Conservation (phyloP, 306 rosid genomes). For the Delonix regia region DNA sequence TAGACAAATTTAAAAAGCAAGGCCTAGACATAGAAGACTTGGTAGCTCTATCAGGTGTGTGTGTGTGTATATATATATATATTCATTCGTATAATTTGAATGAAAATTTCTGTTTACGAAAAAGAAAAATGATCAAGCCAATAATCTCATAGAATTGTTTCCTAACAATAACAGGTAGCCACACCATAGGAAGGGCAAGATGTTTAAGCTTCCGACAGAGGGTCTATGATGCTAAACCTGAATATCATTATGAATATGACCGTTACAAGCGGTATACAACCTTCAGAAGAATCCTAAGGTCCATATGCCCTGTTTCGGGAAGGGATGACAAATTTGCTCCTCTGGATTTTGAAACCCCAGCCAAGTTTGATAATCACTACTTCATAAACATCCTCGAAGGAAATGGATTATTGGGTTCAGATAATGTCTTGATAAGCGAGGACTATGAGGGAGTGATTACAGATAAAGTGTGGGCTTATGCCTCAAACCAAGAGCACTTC, state of each 20-base stretch:
- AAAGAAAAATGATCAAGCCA: not conserved
- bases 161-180: conserved; percentile 62
- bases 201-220: conserved; percentile 79
- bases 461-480: conserved; percentile 65
- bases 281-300: conserved; percentile 58
- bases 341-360: conserved; percentile 68
- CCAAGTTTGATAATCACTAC: conserved; percentile 79
- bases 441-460: conserved; percentile 59
- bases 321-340: conserved; percentile 64
- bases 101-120: not conserved
- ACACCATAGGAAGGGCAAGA: conserved; percentile 87
- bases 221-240: conserved; percentile 50
- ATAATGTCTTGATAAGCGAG: conserved; percentile 64
- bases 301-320: conserved; percentile 77
- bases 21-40: conserved; percentile 75
- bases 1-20: conserved; percentile 62
- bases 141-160: not conserved
- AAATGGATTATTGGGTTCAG: conserved; percentile 74
- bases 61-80: conserved; percentile 32
- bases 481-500: conserved; percentile 64
- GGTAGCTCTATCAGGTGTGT: conserved; percentile 73
- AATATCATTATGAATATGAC: conserved; percentile 51
- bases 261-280: conserved; percentile 63
- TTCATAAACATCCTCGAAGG: conserved; percentile 76
- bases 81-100: not conserved